Evolutionary conservation across 257 asterid species (phyloP), one percentile per base, ranked within the genome.

Genomic region (Lithospermum erythrorhizon): DNA sequence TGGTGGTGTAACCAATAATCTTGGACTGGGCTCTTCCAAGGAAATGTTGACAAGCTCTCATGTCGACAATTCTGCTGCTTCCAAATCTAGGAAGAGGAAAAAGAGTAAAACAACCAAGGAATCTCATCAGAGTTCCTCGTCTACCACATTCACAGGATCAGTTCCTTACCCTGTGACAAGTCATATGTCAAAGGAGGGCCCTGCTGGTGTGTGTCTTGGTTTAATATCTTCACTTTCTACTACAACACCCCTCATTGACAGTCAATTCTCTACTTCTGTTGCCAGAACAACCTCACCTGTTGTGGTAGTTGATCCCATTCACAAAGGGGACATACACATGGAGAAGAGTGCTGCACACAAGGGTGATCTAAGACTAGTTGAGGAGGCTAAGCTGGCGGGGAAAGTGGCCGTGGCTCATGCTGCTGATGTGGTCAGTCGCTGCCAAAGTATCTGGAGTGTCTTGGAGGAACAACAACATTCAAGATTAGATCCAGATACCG

Each of bases 381-480:
- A 82, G 78, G 96, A 83, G 69, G 97, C 96, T 53, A 89, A 77
- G 87, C 68, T 76, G 73, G 90, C 83, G 20, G 97, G 97, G 6
- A 87, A 86, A 72, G 87, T 75, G 75, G 97, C 99, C 64, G 89
- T 91, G 27, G 72, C 75, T 2, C 75, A 82, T 72, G 97, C 99
- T 67, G 79, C 89, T 65, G 70, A 79, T 66, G 94, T 97, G 64
- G 72, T 93, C 49, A 51, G 75, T 78, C 87, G 83, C 59, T 86
- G 96, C 79, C 87, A 89, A 78, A 76, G 68, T 72, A 79, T 93
- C 58, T 93, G 96, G 99, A 75, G 76, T 61, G 88, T 69, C 66
- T 76, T 93, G 79, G 69, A 73, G 57, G 85, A 75, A 68, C 95
- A 81, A 65, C 83, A 70, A 61, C 68, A 63, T 70, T 76, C 86